Evolutionary conservation across 1,284 basidiomycete genomes (phyloP).

Genomic region (Polyporus tsugae): DNA sequence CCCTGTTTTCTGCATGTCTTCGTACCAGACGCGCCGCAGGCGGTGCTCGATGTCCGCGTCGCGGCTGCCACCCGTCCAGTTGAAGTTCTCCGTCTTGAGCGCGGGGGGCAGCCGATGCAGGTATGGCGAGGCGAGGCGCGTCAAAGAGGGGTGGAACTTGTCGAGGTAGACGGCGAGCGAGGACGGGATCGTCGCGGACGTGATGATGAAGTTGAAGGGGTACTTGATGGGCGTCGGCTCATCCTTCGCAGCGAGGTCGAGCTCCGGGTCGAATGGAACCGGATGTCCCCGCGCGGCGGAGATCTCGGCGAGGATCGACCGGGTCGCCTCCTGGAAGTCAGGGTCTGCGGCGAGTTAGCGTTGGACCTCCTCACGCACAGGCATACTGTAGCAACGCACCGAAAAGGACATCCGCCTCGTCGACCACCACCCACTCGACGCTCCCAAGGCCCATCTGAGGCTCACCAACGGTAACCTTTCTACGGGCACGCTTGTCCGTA

Average conservation of each 20-base stretch:
- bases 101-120: slow-evolving; percentile 80
- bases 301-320: slow-evolving; percentile 72
- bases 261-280: slow-evolving; percentile 43
- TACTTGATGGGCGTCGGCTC: slow-evolving; percentile 49
- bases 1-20: slow-evolving; percentile 57
- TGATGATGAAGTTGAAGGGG: slow-evolving; percentile 82
- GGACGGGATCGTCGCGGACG: slow-evolving; percentile 88
- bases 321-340: slow-evolving; percentile 80
- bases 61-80: slow-evolving; percentile 82
- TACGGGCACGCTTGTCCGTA: slow-evolving; percentile 32
- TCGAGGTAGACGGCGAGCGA: slow-evolving; percentile 75
- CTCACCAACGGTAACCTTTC: slow-evolving; percentile 48
- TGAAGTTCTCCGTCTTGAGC: slow-evolving; percentile 76
- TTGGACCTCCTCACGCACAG: neutral
- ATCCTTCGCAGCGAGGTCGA: slow-evolving; percentile 31
- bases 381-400: slow-evolving; percentile 53
- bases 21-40: slow-evolving; percentile 77
- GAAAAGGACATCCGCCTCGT: slow-evolving; percentile 91
- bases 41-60: slow-evolving; percentile 80
- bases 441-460: slow-evolving; percentile 66
- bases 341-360: slow-evolving; percentile 56
- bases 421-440: slow-evolving; percentile 87
- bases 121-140: slow-evolving; percentile 78
- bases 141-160: slow-evolving; percentile 63
- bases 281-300: slow-evolving; percentile 65